phyloP scores from a whole-genome alignment of 2,329 filamentous ascomycete genomes.

The Fonsecaea pugnacius region DNA sequence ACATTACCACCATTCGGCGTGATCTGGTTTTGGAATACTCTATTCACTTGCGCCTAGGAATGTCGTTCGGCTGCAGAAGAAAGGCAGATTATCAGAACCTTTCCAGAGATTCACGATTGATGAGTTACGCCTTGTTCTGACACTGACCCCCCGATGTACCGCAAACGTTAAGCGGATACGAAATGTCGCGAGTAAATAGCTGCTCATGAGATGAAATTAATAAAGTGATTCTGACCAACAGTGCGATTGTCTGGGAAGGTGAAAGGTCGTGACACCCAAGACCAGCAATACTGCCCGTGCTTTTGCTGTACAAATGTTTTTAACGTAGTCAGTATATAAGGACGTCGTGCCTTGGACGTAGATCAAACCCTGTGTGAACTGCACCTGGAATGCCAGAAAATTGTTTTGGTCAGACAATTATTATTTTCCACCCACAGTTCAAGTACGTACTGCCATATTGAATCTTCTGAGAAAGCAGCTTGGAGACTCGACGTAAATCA shows the following conservation, averaged over 20 bases:
- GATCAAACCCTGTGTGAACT: neutral
- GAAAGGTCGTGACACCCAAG: too few species aligned
- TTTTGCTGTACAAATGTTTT: too few species aligned
- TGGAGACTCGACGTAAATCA: neutral
- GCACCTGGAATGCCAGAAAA: neutral
- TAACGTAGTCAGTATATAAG: too few species aligned
- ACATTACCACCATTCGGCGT: neutral
- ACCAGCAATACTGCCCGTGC: neutral
- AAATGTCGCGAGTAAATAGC: neutral
- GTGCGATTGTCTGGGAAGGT: neutral
- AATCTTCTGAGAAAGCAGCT: neutral
- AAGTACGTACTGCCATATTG: too few species aligned
- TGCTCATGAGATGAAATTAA: neutral
- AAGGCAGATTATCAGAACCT: neutral
- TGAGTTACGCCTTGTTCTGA: constrained; percentile 13
- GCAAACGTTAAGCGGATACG: neutral
- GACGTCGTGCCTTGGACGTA: too few species aligned
- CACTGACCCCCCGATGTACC: constrained; percentile 4
- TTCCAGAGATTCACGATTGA: constrained; percentile 8
- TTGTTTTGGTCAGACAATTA: neutral
- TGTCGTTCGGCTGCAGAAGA: neutral
- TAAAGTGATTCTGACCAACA: neutral
- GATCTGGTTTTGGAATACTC: constrained; percentile 8
- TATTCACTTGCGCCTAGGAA: constrained; percentile 3
- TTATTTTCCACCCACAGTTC: neutral